Base-by-base conservation (phyloP, 2,329 filamentous ascomycete genomes). In the Myriosclerotinia duriaeana region DNA sequence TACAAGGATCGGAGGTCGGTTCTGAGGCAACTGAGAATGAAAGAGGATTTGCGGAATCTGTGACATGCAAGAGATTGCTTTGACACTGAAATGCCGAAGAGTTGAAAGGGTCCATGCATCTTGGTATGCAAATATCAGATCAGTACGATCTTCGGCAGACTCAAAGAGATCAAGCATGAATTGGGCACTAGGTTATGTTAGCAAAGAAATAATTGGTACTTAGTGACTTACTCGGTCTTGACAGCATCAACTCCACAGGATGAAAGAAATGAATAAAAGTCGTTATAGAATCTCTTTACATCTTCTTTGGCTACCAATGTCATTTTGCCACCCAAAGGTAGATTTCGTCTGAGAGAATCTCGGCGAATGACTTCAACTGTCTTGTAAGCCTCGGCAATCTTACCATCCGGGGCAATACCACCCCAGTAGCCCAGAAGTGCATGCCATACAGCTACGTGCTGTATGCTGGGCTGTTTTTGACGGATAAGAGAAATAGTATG, bases 361-460 rank as follows among this genome's bases (percentile, higher is more conserved):
- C 83, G 79, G 46, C 84, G 79, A 2, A 84, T 76, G 1, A 87
- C 80, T 60, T 83, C 82, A 2, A 88, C 80, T 0, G 92, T 96
- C 75, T 91, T 90, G 79, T 98, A 99, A 0, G 83, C 84, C 70
- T 88, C 81, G 0, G 90, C 90, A 59, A 99, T 86, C 58, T 87
- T 84, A 0, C 93, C 91, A 6, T 85, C 78, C 0, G 90, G 88
- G 0, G 91, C 86, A 14, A 99, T 87, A 0, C 93, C 93, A 56
- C 92, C 94, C 95, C 95, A 97, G 77, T 97, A 97, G 2, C 93
- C 83, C 40, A 90, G 77, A 0, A 98, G 82, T 0, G 94, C 92
- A 79, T 99, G 95, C 95, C 95, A 99, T 0, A 98, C 94, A 14
- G 91, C 92, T 61, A 98, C 85, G 72, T 97, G 90, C 68, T 90